Conservation (phyloP, 345 rosid genomes). For the Cardamine chenopodiifolia region DNA sequence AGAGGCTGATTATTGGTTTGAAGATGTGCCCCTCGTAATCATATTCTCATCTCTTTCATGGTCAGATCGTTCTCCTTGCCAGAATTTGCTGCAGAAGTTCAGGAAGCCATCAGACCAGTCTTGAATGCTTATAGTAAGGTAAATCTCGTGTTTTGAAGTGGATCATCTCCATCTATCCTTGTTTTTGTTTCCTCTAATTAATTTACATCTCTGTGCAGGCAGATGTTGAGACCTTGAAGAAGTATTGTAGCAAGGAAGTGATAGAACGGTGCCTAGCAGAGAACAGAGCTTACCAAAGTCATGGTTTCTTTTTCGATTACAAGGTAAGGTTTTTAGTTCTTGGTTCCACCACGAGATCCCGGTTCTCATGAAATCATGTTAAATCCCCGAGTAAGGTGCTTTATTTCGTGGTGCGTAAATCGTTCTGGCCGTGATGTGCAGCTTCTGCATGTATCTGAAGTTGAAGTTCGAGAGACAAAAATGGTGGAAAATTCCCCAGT, state of each 20-base stretch:
- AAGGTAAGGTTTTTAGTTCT: conserved; percentile 53
- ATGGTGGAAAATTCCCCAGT: conserved; percentile 89
- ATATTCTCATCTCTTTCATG: conserved; percentile 26
- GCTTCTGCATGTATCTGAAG: conserved; percentile 91
- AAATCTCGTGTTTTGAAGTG: conserved; percentile 21
- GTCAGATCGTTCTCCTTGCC: conserved; percentile 87
- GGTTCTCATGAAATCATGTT: neutral
- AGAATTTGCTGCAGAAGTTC: conserved; percentile 84
- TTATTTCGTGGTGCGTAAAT: conserved; percentile 21
- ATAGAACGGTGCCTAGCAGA: conserved; percentile 79
- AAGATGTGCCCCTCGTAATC: neutral
- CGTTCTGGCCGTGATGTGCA: conserved; percentile 35
- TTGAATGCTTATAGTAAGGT: conserved; percentile 84
- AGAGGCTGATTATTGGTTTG: conserved; percentile 16
- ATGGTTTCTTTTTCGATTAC: conserved; percentile 77
- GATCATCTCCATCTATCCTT: neutral
- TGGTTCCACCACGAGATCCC: neutral
- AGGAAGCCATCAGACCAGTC: conserved; percentile 82
- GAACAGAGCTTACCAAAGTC: conserved; percentile 61
- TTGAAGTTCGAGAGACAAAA: conserved; percentile 83
- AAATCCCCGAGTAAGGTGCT: conserved; percentile 1
- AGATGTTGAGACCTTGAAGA: conserved; percentile 69
- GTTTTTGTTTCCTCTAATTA: conserved; percentile 8
- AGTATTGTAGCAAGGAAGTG: conserved; percentile 82
- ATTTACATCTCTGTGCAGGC: conserved; percentile 52